Conservation (phyloP, 345 rosid genomes). For the Microthlaspi erraticum region DNA sequence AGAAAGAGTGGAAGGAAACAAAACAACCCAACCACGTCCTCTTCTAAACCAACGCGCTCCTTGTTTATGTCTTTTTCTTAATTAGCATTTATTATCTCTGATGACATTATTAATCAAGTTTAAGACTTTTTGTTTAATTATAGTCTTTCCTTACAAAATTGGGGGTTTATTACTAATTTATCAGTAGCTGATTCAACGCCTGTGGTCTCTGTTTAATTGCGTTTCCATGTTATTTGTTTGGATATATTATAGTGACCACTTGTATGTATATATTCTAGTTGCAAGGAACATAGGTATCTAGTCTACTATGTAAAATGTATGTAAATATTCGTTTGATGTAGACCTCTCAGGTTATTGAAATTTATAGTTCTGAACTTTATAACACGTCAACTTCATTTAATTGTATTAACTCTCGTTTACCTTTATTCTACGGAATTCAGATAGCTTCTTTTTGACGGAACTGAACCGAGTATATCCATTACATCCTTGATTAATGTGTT, state of each 20-base stretch:
- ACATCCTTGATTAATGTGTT: constrained; percentile 10
- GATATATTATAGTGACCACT: constrained; percentile 22
- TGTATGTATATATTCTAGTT: constrained; percentile 8
- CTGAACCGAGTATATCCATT: constrained; percentile 23
- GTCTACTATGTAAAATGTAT: constrained; percentile 14
- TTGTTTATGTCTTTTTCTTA: constrained; percentile 39
- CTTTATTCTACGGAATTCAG: neutral
- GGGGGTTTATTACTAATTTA: constrained; percentile 29
- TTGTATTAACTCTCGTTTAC: neutral
- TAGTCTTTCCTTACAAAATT: constrained; percentile 32
- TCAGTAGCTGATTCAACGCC: constrained; percentile 39
- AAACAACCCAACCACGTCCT: constrained; percentile 48
- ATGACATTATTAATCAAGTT: constrained; percentile 32
- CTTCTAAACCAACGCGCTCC: constrained; percentile 37
- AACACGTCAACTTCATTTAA: constrained; percentile 27
- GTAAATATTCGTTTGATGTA: constrained; percentile 37
- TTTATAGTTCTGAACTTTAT: neutral
- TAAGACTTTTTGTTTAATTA: constrained; percentile 40
- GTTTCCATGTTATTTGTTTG: constrained; percentile 16
- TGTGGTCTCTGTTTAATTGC: constrained; percentile 30
- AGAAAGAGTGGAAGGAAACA: constrained; percentile 45
- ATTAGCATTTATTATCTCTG: constrained; percentile 29
- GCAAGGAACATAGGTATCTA: constrained; percentile 17
- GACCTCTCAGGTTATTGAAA: constrained; percentile 10
- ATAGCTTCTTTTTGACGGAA: constrained; percentile 7